Evolutionary conservation across 2,329 filamentous ascomycete species (phyloP).

Genomic region (Penicillium fuscoglaucum): DNA sequence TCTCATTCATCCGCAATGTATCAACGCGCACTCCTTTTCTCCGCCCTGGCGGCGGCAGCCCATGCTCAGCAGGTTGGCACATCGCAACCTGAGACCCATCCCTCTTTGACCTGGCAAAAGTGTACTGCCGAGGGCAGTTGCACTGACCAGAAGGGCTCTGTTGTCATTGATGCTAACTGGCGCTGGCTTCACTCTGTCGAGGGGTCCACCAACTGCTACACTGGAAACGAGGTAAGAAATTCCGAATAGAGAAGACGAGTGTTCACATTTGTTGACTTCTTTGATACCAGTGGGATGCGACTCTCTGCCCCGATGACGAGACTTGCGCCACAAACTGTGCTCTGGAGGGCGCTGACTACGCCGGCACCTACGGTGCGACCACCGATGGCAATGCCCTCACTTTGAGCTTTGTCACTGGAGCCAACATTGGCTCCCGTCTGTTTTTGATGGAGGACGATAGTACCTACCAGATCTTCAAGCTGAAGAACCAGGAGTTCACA

Average conservation of each 20-base stretch:
- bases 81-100: constrained; percentile 44
- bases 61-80: constrained; percentile 38
- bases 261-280: background rate
- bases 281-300: constrained; percentile 44
- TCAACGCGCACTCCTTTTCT: constrained; percentile 34
- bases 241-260: background rate
- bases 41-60: constrained; percentile 27
- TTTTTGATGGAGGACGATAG: constrained; percentile 64
- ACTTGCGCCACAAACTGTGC: constrained; percentile 59
- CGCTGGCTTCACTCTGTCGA: constrained; percentile 55
- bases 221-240: constrained; percentile 45
- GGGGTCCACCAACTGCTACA: constrained; percentile 59
- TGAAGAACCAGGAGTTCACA: constrained; percentile 68
- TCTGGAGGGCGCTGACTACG: constrained; percentile 58
- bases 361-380: constrained; percentile 53
- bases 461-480: constrained; percentile 65
- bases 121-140: constrained; percentile 56
- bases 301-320: constrained; percentile 50
- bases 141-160: constrained; percentile 52
- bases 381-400: constrained; percentile 52
- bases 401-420: constrained; percentile 50
- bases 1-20: constrained; percentile 24
- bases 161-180: constrained; percentile 61
- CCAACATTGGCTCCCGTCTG: constrained; percentile 54
- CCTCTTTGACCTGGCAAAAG: constrained; percentile 54